Evolutionary conservation across 2,329 filamentous ascomycete genomes (phyloP).

Genomic region (Sporothrix inflata): DNA sequence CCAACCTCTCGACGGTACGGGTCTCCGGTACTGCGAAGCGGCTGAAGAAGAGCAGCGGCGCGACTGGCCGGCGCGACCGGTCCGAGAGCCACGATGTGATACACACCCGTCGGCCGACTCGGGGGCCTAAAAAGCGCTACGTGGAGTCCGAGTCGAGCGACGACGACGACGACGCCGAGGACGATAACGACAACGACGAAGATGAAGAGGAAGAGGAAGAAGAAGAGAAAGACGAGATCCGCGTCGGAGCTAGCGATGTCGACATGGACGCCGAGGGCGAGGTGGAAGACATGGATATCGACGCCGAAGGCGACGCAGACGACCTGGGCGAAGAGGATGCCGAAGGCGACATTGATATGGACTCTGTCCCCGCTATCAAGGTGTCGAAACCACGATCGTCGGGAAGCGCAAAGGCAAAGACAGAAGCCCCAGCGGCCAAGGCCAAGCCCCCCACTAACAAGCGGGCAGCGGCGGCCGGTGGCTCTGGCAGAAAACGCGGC

Average conservation of each 20-base stretch:
- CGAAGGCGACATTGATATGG: slow-evolving; percentile 56
- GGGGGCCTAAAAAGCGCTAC: slow-evolving; percentile 62
- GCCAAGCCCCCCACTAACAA: slow-evolving; percentile 37
- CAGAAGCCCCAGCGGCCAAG: slow-evolving; percentile 34
- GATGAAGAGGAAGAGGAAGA: slow-evolving; percentile 32
- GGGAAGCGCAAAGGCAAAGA: slow-evolving; percentile 34
- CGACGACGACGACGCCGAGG: slow-evolving; percentile 30
- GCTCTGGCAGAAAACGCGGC: not conserved
- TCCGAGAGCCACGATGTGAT: slow-evolving; percentile 54
- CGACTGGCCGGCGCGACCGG: slow-evolving; percentile 40
- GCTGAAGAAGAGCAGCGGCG: slow-evolving; percentile 16
- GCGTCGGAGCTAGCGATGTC: slow-evolving; percentile 36
- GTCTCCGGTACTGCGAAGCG: slow-evolving; percentile 27
- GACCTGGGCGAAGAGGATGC: slow-evolving; percentile 45
- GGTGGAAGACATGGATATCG: slow-evolving; percentile 49
- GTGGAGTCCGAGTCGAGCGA: slow-evolving; percentile 55
- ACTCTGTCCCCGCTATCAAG: slow-evolving; percentile 50
- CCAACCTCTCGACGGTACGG: slow-evolving; percentile 33
- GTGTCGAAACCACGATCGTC: slow-evolving; percentile 47
- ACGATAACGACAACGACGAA: slow-evolving; percentile 28
- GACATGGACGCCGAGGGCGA: slow-evolving; percentile 47
- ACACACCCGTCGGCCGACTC: slow-evolving; percentile 54
- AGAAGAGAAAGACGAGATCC: slow-evolving; percentile 38
- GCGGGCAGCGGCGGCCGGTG: not conserved
- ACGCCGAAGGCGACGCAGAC: slow-evolving; percentile 49